Conservation (phyloP, 768 basidiomycete genomes). For the Amanita rubescens region DNA sequence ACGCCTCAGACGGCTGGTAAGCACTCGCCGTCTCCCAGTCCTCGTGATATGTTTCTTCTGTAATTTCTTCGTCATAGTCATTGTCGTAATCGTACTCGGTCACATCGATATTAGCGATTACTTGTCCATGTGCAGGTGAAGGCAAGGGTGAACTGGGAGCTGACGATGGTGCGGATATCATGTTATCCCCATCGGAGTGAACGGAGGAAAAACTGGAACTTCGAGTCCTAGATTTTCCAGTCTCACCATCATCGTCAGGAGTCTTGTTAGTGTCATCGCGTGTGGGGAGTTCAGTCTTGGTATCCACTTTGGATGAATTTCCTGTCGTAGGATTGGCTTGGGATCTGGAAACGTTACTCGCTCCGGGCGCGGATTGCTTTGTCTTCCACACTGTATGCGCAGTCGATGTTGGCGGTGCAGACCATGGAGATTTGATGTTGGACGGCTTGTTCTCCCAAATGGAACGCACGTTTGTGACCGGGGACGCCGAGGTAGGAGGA, state of each 20-base stretch:
- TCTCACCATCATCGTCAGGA: neutral
- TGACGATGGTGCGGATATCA: neutral
- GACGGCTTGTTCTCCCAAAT: neutral
- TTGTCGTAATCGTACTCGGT: neutral
- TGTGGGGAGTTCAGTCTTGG: neutral
- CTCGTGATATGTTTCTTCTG: neutral
- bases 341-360: too few relatives aligned
- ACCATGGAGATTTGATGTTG: neutral
- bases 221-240: neutral
- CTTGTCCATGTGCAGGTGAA: neutral
- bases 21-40: neutral
- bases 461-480: neutral
- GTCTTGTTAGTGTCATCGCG: neutral
- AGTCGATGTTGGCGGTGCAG: neutral
- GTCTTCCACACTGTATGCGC: neutral
- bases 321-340: too few relatives aligned
- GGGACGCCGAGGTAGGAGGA: neutral
- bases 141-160: neutral
- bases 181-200: neutral
- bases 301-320: neutral
- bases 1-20: neutral
- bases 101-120: neutral
- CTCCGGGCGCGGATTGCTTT: neutral
- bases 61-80: slow-evolving; percentile 1
- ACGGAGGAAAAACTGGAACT: neutral